Conservation (phyloP, 306 rosid genomes). For the Trifolium repens region DNA sequence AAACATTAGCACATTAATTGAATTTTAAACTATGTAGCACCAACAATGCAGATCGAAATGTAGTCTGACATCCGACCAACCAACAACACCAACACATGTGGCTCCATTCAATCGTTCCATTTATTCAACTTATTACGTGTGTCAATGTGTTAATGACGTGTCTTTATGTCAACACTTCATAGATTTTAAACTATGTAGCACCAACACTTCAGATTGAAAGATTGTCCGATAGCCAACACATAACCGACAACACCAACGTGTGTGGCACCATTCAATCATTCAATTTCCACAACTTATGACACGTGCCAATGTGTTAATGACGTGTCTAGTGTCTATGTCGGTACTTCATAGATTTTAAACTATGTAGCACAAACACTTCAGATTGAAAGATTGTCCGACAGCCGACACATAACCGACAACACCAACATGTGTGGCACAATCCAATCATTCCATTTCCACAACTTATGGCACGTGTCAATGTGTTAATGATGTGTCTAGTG, state of each 20-base stretch:
- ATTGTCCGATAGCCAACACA: too few relatives aligned
- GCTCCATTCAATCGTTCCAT: background rate
- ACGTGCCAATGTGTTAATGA: too few relatives aligned
- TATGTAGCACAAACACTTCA: background rate
- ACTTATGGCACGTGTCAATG: background rate
- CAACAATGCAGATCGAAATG: background rate
- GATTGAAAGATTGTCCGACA: too few relatives aligned
- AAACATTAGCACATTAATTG: slow-evolving; percentile 18
- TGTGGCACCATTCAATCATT: too few relatives aligned
- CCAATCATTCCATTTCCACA: background rate
- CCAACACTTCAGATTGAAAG: too few relatives aligned
- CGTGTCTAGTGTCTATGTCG: too few relatives aligned
- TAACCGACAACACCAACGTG: too few relatives aligned
- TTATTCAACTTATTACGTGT: background rate
- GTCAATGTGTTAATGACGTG: too few relatives aligned
- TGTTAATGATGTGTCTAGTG: background rate
- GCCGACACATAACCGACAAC: background rate
- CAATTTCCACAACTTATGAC: too few relatives aligned
- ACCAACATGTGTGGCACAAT: background rate
- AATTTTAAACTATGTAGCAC: background rate
- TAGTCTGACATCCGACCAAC: background rate
- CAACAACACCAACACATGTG: background rate
- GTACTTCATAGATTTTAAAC: background rate
- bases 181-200: background rate
- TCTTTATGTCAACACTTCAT: too few relatives aligned